Conservation (phyloP, 768 basidiomycete species). For the Ramaria rubella region DNA sequence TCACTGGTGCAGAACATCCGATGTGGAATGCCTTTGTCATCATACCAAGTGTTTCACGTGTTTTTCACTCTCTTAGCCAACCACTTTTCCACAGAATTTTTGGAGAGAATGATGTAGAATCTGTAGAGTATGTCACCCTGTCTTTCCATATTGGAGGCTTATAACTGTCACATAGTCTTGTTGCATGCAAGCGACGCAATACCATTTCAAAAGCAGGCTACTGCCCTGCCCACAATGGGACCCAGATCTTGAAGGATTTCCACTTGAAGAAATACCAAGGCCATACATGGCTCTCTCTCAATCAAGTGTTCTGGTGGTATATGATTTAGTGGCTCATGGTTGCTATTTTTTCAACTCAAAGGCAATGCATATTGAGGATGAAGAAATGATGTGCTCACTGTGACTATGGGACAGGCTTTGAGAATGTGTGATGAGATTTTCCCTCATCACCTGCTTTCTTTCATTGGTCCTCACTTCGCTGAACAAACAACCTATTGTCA, state of each 20-base stretch:
- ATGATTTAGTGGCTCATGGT: not conserved
- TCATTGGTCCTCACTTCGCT: not conserved
- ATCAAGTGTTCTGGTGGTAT: not conserved
- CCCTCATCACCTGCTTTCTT: not conserved
- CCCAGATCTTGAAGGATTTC: not conserved
- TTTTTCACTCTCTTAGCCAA: not conserved
- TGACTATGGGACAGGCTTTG: conserved; percentile 5
- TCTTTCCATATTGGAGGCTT: not conserved
- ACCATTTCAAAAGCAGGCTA: not conserved
- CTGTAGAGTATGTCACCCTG: not conserved
- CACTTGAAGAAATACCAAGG: not conserved
- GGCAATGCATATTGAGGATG: not conserved
- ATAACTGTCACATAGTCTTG: not conserved
- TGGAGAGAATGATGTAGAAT: not conserved
- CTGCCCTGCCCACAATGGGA: not conserved
- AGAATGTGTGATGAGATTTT: conserved; percentile 2
- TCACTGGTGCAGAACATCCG: not conserved
- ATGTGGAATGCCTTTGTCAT: conserved; percentile 6
- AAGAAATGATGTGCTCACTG: not conserved
- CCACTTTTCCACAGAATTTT: conserved; percentile 1
- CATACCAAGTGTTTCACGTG: not conserved
- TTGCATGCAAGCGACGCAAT: not conserved
- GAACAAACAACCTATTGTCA: conserved; percentile 1
- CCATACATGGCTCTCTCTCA: not conserved
- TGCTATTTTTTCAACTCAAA: conserved; percentile 1